Base-by-base conservation (phyloP, 139 green algal genomes). In the Picochlorum sp. region DNA sequence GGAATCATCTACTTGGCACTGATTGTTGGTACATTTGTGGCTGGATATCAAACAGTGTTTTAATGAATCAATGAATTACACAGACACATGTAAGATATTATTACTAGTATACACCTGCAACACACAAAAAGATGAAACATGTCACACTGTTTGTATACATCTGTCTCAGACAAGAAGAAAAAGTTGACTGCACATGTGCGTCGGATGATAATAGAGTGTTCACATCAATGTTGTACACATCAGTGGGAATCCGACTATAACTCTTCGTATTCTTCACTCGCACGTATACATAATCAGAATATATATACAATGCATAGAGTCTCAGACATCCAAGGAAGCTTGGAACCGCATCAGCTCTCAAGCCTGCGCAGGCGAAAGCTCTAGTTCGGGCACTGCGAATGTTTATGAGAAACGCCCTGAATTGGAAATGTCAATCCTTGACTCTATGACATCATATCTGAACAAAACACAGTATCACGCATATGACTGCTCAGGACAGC, bases 311-410 rank as follows among this genome's bases (percentile, higher is more conserved):
- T 23, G 13, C 26, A 66, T 26, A 57, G 15, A 59, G 45, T 41
- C 71, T 86, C 79, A 86, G 80, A 86, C 80, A 86, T 86, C 80
- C 80, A 86, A 86, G 80, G 80, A 86, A 86, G 80, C 65, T 57
- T 76, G 56, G 34, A 63, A 80, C 75, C 66, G 79, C 80, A 86
- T 50, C 75, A 86, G 80, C 80, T 81, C 80, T 86, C 80, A 83
- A 86, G 68, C 75, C 79, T 67, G 66, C 73, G 63, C 51, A 75
- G 75, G 79, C 75, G 80, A 86, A 86, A 81, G 80, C 80, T 86
- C 80, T 86, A 80, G 63, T 78, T 61, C 79, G 79, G 80, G 78
- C 80, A 85, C 80, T 86, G 80, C 80, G 80, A 86, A 86, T 86
- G 79, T 81, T 79, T 67, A 73, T 79, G 78, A 85, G 78, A 81